phyloP scores from a whole-genome alignment of 1,139 yeast genomes.

The Petasospora rhodanensis region DNA sequence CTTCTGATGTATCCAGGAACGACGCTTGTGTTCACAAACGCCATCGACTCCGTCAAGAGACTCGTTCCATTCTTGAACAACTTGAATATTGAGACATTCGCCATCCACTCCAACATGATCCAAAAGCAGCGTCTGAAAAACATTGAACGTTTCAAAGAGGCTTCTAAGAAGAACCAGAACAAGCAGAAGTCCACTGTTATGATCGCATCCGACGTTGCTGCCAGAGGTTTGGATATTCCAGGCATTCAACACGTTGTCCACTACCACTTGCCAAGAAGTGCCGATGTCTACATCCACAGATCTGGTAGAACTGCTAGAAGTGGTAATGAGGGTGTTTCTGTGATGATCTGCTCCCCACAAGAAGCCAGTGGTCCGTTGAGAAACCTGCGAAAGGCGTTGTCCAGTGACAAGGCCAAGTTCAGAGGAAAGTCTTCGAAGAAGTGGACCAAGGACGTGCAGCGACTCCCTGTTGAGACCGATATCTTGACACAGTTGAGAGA shows the following conservation, averaged over 20 bases:
- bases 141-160: conserved; percentile 65
- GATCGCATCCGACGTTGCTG: conserved; percentile 96
- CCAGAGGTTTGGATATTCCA: conserved; percentile 94
- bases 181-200: conserved; percentile 59
- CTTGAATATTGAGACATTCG: conserved; percentile 67
- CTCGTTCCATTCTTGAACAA: conserved; percentile 70
- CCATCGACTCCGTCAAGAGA: conserved; percentile 90
- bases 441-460: conserved; percentile 57
- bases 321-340: conserved; percentile 88
- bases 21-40: conserved; percentile 87
- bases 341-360: conserved; percentile 88
- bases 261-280: conserved; percentile 91
- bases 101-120: conserved; percentile 90
- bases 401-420: conserved; percentile 32
- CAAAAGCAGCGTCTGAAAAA: conserved; percentile 90
- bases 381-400: conserved; percentile 64
- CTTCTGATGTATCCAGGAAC: conserved; percentile 82
- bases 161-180: conserved; percentile 41
- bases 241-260: conserved; percentile 92
- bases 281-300: conserved; percentile 92
- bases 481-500: conserved; percentile 65
- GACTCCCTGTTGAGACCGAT: conserved; percentile 75
- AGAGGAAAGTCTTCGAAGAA: conserved; percentile 30
- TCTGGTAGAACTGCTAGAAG: conserved; percentile 99
- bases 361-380: conserved; percentile 86